A percentile compares a stretch with the other conserved stretches of the same genome.
phyloP scores from a whole-genome alignment of 2,329 filamentous ascomycete species.

The Colletotrichum gigasporum region DNA sequence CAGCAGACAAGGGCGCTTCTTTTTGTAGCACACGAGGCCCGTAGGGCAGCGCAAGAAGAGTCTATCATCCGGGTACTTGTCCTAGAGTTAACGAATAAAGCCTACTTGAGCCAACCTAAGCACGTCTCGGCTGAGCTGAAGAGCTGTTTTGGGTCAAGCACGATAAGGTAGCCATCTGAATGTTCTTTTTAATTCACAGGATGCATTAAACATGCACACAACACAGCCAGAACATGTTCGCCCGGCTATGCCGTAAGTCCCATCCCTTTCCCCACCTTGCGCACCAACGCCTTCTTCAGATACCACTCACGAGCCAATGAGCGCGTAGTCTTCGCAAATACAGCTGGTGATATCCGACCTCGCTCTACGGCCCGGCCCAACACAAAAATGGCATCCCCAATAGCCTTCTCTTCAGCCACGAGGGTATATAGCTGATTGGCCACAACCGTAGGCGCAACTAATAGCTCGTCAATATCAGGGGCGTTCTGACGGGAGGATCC shows the following conservation, averaged over 20 bases:
- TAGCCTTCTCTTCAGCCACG: conserved; percentile 86
- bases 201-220: neutral
- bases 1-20: too few relatives aligned
- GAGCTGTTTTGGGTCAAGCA: too few relatives aligned
- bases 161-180: too few relatives aligned
- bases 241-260: conserved; percentile 56
- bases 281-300: conserved; percentile 81
- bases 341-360: conserved; percentile 74
- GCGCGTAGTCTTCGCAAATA: conserved; percentile 82
- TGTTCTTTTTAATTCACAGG: too few relatives aligned
- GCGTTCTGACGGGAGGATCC: conserved; percentile 74
- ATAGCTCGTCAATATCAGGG: conserved; percentile 86
- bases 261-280: conserved; percentile 82
- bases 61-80: too few relatives aligned
- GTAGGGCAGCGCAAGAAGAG: too few relatives aligned
- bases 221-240: neutral
- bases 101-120: too few relatives aligned
- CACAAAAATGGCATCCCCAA: conserved; percentile 88
- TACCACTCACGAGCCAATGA: conserved; percentile 82
- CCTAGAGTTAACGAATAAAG: too few relatives aligned
- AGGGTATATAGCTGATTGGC: conserved; percentile 91
- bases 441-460: conserved; percentile 94
- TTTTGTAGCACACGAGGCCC: too few relatives aligned
- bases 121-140: too few relatives aligned
- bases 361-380: conserved; percentile 78